Base-by-base conservation (phyloP, 1,139 yeast genomes). In the Williopsis jadinii region DNA sequence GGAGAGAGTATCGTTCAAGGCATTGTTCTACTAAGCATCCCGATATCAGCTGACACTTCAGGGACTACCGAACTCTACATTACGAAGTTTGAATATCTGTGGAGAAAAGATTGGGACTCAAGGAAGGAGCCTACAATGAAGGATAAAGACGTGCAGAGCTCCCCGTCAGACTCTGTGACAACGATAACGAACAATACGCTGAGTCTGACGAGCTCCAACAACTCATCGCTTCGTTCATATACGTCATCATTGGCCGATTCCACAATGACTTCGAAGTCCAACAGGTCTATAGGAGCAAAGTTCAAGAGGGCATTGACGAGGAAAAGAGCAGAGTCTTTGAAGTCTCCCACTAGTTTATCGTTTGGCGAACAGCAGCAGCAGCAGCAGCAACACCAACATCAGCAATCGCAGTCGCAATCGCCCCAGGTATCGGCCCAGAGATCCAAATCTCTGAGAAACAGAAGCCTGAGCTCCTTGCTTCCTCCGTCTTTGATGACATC, bases 291-390 rank as follows among this genome's bases (percentile, higher is more conserved):
- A 8, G 43, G 42, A 6, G 32, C 40, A 24, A 41, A 39, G 40
- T 35, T 46, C 30, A 41, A 42, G 30, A 24, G 19, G 12, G 39
- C 30, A 8, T 13, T 45, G 40, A 14, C 43, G 33, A 41, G 57
- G 36, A 52, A 50, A 34, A 51, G 57, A 38, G 51, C 57, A 3
- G 48, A 52, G 40, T 51, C 55, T 5, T 40, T 52, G 11, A 34
- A 41, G 3, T 38, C 44, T 8, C 27, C 49, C 19, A 11, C 41
- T 3, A 8, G 39, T 8, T 11, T 43, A n/a, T 3, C 37, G 3
- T 13, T 37, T 4, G 28, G 24, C 6, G 24, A 19, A 19, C 24
- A 19, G 4, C 24, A 19, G 6, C 24, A 19, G 6, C 24, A 5
- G 6, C 24, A 19, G 24, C 24, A 19, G 6, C 24, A 19, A 19